phyloP scores from a whole-genome alignment of 192 early-diverging fungal species.

The Chytriomyces hyalinus region DNA sequence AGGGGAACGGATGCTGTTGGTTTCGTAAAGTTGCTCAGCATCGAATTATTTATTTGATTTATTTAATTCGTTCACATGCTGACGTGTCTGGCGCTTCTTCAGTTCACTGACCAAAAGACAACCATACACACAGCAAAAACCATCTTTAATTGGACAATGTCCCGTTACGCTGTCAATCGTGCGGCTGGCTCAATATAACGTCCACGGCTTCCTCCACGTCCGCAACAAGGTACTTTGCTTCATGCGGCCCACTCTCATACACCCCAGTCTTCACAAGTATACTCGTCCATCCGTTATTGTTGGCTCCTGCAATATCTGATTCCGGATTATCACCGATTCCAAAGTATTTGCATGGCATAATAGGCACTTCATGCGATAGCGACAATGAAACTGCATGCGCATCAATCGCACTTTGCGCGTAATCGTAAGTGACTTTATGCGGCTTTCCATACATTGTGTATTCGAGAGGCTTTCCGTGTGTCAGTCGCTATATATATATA shows the following conservation, averaged over 20 bases:
- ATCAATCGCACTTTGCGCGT: constrained; percentile 33
- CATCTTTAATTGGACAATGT: background rate
- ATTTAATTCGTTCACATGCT: background rate
- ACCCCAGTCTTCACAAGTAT: constrained; percentile 52
- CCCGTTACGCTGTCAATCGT: background rate
- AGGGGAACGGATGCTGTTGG: background rate
- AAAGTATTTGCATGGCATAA: background rate
- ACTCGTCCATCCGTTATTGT: constrained; percentile 43
- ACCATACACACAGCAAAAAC: background rate
- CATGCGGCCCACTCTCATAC: constrained; percentile 43
- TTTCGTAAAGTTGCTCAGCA: background rate
- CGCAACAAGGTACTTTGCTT: constrained; percentile 37
- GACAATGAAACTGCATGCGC: constrained; percentile 18
- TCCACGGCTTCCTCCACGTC: constrained; percentile 52
- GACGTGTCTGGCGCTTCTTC: background rate
- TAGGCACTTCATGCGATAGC: background rate
- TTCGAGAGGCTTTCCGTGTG: constrained; percentile 56
- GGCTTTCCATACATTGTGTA: constrained; percentile 86
- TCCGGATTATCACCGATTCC: constrained; percentile 43
- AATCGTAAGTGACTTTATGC: constrained; percentile 70
- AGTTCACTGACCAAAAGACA: background rate
- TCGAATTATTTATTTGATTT: background rate
- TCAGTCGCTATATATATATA: constrained; percentile 1
- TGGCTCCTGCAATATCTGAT: constrained; percentile 46
- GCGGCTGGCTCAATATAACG: constrained; percentile 17